Evolutionary conservation across 345 rosid genomes (phyloP), one percentile per base, ranked within the genome.

Genomic region (Dipteronia dyeriana): DNA sequence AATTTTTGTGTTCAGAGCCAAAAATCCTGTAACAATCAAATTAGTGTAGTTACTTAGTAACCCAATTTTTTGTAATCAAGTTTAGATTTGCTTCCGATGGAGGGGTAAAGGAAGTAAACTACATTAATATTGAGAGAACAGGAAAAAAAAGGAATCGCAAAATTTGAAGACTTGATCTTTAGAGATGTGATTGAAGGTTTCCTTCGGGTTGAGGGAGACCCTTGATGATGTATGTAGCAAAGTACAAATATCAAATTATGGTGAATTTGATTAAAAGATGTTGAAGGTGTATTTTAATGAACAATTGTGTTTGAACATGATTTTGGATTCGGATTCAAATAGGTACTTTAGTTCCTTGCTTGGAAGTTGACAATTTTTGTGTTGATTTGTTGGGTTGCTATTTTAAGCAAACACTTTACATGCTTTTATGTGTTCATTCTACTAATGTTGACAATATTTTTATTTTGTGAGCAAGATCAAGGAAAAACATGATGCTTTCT

Each of bases 311-410:
- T 41, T 67, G 13, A 39, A 67, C 20, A 47, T 54, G 23, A 59
- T 60, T 47, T 26, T 29, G 68, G 68, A 31, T 4, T 65, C 57
- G 7, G n/a, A 1, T 51, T 16, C 9, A 6, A 20, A 59, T 59
- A 59, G 22, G 3, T 2, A 59, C 23, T 2, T 9, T 13, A 22
- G 63, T 19, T 65, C 19, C 6, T 17, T 49, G 57, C 57, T 69
- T 34, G 20, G 34, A 16, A 7, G 43, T 26, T 26, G n/a, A 51
- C 3, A 51, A 3, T 54, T 29, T 3, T 69, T 25, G n/a, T 13
- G 22, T 20, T 72, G 75, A 60, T 38, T 72, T 5, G 66, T 39
- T 19, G 49, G 75, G 49, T 71, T 22, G 17, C 39, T n/a, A 39
- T n/a, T 56, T 73, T 59, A 22, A 22, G 19, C 56, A 34, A 72